Conservation (phyloP, 2,329 filamentous ascomycete species). For the Aspergillus amoenus region DNA sequence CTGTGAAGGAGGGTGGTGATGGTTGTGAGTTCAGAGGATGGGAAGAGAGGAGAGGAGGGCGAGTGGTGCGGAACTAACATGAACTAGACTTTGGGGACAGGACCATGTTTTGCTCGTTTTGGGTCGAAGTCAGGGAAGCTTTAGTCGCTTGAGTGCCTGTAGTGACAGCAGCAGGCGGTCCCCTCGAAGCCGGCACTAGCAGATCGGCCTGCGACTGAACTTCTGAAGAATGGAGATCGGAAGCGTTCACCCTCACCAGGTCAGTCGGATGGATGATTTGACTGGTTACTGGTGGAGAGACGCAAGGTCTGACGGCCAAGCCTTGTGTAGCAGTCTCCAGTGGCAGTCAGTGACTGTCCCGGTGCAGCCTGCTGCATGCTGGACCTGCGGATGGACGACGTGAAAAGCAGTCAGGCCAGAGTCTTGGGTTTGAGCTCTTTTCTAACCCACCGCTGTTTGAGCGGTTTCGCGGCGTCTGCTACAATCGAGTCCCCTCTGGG, state of each 20-base stretch:
- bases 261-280: slow-evolving; percentile 11
- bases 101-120: background rate
- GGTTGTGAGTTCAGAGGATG: background rate
- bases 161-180: background rate
- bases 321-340: slow-evolving; percentile 15
- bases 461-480: background rate
- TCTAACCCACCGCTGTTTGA: background rate
- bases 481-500: background rate
- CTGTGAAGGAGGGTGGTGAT: slow-evolving; percentile 2
- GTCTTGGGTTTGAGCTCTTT: background rate
- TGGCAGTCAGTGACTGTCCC: too few species aligned
- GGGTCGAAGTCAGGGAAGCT: slow-evolving; percentile 9
- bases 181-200: background rate
- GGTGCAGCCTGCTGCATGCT: background rate
- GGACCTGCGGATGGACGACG: background rate
- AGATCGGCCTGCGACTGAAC: background rate
- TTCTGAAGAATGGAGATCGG: background rate
- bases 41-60: background rate
- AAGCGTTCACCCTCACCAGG: background rate
- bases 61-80: slow-evolving; percentile 10
- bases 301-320: slow-evolving; percentile 21
- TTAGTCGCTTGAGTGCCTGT: slow-evolving; percentile 3
- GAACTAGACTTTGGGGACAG: slow-evolving; percentile 11
- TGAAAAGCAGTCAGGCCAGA: background rate
- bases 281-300: slow-evolving; percentile 16